These are phyloP conservation scores for Fusarium anthophilum DNA, from an alignment of 2,329 filamentous ascomycete species.

Conservation along the genomic window DNA sequence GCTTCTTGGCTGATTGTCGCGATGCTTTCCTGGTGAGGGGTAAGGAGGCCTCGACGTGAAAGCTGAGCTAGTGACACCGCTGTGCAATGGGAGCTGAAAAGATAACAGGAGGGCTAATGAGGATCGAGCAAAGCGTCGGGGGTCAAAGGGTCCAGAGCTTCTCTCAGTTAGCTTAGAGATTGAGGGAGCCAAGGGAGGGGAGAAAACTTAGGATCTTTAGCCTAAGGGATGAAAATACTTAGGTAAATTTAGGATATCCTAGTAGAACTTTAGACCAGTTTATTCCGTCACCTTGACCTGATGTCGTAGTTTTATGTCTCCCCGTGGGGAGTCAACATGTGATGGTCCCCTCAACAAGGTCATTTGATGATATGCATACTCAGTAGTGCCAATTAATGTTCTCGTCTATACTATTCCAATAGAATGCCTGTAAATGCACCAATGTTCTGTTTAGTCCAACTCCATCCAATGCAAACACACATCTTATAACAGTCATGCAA, in stretches of 20 bases:
- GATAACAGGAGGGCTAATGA: constrained; percentile 12
- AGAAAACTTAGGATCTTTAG: neutral
- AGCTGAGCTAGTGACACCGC: constrained; percentile 23
- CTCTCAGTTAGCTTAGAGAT: neutral
- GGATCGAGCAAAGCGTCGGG: constrained; percentile 9
- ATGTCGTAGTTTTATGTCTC: neutral
- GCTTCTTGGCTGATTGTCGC: neutral
- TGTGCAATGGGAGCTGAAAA: constrained; percentile 20
- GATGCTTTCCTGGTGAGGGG: constrained; percentile 3
- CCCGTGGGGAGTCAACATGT: neutral
- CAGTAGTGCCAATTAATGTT: neutral
- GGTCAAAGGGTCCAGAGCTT: neutral
- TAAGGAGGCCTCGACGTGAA: neutral
- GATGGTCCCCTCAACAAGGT: neutral
- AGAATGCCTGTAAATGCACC: constrained; percentile 7
- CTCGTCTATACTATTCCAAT: neutral
- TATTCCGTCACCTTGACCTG: neutral
- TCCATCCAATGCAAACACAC: constrained; percentile 24
- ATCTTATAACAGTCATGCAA: constrained; percentile 1
- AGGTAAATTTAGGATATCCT: neutral
- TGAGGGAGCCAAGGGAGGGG: constrained; percentile 14
- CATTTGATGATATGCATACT: neutral
- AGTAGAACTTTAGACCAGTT: neutral
- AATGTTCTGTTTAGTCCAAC: constrained; percentile 20
- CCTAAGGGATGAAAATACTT: neutral